Evolutionary conservation across 768 basidiomycete species (phyloP).

Genomic region (Suillus spraguei): DNA sequence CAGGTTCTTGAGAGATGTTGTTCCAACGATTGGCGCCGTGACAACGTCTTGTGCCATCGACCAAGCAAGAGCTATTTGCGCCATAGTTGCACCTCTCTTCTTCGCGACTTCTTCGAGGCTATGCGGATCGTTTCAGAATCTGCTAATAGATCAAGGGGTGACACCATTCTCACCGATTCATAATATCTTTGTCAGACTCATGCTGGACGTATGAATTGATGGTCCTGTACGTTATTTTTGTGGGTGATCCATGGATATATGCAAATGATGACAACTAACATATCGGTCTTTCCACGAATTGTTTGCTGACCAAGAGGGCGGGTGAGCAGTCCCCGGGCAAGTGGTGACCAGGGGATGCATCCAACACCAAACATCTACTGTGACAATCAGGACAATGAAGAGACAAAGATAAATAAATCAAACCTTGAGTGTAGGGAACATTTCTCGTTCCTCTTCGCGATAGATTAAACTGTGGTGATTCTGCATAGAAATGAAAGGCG

Average conservation of each 20-base stretch:
- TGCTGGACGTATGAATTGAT: constrained; percentile 23
- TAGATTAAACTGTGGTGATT: constrained; percentile 66
- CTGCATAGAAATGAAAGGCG: constrained; percentile 71
- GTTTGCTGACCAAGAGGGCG: constrained; percentile 43
- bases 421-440: constrained; percentile 62
- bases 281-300: constrained; percentile 40
- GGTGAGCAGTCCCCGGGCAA: constrained; percentile 53
- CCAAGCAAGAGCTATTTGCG: constrained; percentile 60
- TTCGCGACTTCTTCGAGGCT: constrained; percentile 61
- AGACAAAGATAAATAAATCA: neutral
- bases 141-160: constrained; percentile 11
- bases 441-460: constrained; percentile 66
- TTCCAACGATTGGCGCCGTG: constrained; percentile 61
- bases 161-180: constrained; percentile 37
- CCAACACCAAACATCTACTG: constrained; percentile 54
- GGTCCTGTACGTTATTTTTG: constrained; percentile 10
- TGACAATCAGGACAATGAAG: neutral
- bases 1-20: constrained; percentile 52
- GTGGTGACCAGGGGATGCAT: constrained; percentile 61
- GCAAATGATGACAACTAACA: constrained; percentile 15
- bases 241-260: neutral
- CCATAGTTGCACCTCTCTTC: constrained; percentile 54
- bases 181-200: constrained; percentile 39
- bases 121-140: constrained; percentile 8
- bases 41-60: constrained; percentile 47